Evolutionary conservation across 176 grass and related monocot genomes (phyloP).

Genomic region (Triticum urartu): DNA sequence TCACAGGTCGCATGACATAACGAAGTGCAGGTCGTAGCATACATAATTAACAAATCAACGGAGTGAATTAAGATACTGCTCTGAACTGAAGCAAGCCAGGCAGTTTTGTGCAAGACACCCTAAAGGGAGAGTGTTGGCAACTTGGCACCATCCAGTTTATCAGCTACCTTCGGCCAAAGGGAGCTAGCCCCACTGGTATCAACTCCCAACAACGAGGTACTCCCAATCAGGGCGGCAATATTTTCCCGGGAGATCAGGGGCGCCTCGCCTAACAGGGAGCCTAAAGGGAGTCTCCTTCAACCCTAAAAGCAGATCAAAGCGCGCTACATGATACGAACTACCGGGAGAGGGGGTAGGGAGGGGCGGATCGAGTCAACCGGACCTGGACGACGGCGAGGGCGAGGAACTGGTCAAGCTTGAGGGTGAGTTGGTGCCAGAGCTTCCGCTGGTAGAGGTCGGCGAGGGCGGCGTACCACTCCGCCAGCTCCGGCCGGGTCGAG

Average conservation of each 20-base stretch:
- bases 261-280: background rate
- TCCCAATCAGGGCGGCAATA: background rate
- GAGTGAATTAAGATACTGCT: background rate
- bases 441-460: conserved; percentile 77
- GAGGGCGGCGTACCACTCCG: conserved; percentile 68
- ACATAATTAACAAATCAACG: background rate
- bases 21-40: background rate
- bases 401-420: conserved; percentile 93
- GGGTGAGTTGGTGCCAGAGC: conserved; percentile 85
- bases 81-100: background rate
- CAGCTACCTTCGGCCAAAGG: background rate
- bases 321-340: background rate
- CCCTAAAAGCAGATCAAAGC: conserved; percentile 20
- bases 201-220: background rate
- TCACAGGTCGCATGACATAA: background rate
- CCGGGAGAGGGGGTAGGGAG: background rate
- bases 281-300: background rate
- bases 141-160: background rate
- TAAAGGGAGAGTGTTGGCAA: background rate
- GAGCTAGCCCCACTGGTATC: background rate
- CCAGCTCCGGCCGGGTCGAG: conserved; percentile 60
- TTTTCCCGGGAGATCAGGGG: background rate
- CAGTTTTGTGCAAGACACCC: background rate
- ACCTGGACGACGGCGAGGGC: conserved; percentile 74
- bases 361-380: background rate